Base-by-base conservation (phyloP, 2,329 filamentous ascomycete species). In the Apiospora saccharicola region DNA sequence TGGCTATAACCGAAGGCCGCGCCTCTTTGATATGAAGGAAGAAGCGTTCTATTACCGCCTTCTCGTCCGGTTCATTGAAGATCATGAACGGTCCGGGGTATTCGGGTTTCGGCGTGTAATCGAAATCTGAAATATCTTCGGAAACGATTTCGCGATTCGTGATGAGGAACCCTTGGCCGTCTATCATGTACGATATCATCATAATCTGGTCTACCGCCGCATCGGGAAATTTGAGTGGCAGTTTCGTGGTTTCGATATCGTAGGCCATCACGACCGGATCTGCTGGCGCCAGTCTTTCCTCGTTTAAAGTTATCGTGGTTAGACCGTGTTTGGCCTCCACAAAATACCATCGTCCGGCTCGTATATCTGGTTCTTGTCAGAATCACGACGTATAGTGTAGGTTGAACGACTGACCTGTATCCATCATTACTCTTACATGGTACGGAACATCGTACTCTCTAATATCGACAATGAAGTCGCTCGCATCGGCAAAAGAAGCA, bases 131-230 rank as follows among this genome's bases (percentile, higher is more conserved):
- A 81, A 99, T 99, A 79, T 99, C 95, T 82, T 99, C 96, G 0
- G 96, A 98, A 13, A 99, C 95, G 73, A 99, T 97, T 80, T 98
- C 95, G 78, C 97, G 91, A 80, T 99, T 99, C 6, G 96, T 99
- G 82, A 99, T 98, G 47, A 99, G 87, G 78, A 98, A 99, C 5
- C 96, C 96, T 83, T 98, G 95, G 0, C 96, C 97, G 78, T 99
- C 96, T 78, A 99, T 98, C 97, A 99, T 99, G 86, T 99, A 99
- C 44, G 97, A 99, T 81, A 99, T 96, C 96, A 99, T 99, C 95
- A 99, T 99, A 80, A 99, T 93, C 81, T 98, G 96, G 83, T 99
- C 96, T 75, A 98, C 92, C 4, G 95, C 90, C 1, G 96, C 92
- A 80, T 99, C 97, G 37, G 96, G 97, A 77, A 99, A 99, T 82